Percentiles rank a stretch among this genome's conserved stretches.
Evolutionary conservation across 2,329 filamentous ascomycete species (phyloP).

Genomic region (Parastagonospora nodorum): DNA sequence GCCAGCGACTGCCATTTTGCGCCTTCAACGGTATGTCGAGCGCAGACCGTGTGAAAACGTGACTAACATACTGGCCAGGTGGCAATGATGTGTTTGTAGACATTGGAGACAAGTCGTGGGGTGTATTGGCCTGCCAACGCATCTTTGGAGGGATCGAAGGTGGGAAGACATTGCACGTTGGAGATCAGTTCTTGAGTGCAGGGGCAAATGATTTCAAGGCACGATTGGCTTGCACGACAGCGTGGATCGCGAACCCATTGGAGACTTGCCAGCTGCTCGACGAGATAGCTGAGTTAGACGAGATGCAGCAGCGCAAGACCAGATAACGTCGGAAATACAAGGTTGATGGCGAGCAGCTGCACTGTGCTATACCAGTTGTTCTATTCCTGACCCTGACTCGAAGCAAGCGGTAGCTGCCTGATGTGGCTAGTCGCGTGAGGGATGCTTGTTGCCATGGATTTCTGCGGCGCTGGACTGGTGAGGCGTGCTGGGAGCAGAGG

Average conservation of each 20-base stretch:
- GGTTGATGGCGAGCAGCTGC: too few species aligned
- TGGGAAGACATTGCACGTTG: conserved; percentile 86
- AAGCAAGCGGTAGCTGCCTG: conserved; percentile 17
- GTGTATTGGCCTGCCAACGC: conserved; percentile 87
- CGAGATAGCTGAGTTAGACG: conserved; percentile 65
- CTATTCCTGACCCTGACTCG: conserved; percentile 13
- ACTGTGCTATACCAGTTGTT: too few species aligned
- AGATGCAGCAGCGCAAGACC: conserved; percentile 47
- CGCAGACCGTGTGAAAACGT: neutral
- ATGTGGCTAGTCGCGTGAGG: conserved; percentile 1
- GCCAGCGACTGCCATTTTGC: conserved; percentile 79
- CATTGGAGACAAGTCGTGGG: conserved; percentile 97
- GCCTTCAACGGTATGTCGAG: conserved; percentile 77
- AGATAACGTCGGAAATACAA: conserved; percentile 17
- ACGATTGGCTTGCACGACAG: conserved; percentile 86
- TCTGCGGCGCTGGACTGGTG: too few species aligned
- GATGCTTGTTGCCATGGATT: too few species aligned
- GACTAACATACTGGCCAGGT: conserved; percentile 51
- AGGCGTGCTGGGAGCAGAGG: too few species aligned
- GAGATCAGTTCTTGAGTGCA: conserved; percentile 92
- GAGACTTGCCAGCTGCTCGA: conserved; percentile 91
- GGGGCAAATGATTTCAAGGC: conserved; percentile 95
- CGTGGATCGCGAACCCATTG: conserved; percentile 91
- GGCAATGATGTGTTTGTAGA: conserved; percentile 98
- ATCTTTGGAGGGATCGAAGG: conserved; percentile 81